phyloP scores from a whole-genome alignment of 257 asterid genomes.

The Gentiana dahurica region DNA sequence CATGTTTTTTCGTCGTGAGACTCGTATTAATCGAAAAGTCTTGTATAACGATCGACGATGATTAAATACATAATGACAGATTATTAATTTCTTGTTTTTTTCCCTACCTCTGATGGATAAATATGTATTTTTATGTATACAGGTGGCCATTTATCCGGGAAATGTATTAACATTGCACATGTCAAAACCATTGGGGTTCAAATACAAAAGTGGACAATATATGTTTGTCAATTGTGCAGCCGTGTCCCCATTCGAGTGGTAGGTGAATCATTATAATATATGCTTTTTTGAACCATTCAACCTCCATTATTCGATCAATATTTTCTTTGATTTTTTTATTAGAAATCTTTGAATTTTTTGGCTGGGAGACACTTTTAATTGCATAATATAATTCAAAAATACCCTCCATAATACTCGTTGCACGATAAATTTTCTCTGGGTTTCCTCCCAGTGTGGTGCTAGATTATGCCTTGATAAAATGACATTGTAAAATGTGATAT shows the following conservation, averaged over 20 bases:
- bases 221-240: constrained; percentile 83
- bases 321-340: too few relatives aligned
- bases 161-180: constrained; percentile 68
- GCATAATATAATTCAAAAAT: not conserved
- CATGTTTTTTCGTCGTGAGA: not conserved
- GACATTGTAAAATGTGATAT: too few relatives aligned
- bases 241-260: constrained; percentile 89
- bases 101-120: not conserved
- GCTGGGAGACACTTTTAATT: not conserved
- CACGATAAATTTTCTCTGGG: constrained; percentile 7
- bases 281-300: not conserved
- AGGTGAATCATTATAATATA: constrained; percentile 9
- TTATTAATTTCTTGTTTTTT: not conserved
- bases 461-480: too few relatives aligned
- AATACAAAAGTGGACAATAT: constrained; percentile 73
- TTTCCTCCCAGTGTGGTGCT: not conserved
- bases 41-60: too few relatives aligned
- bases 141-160: constrained; percentile 85
- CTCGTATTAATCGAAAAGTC: not conserved
- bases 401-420: constrained; percentile 3
- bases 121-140: constrained; percentile 2
- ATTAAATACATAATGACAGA: not conserved
- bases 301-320: too few relatives aligned
- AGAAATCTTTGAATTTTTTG: too few relatives aligned
- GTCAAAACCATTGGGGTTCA: constrained; percentile 82